A percentile compares a stretch with the other conserved stretches of the same genome.
Evolutionary conservation across 768 basidiomycete genomes (phyloP).

Genomic region (Boletus sensibilis): DNA sequence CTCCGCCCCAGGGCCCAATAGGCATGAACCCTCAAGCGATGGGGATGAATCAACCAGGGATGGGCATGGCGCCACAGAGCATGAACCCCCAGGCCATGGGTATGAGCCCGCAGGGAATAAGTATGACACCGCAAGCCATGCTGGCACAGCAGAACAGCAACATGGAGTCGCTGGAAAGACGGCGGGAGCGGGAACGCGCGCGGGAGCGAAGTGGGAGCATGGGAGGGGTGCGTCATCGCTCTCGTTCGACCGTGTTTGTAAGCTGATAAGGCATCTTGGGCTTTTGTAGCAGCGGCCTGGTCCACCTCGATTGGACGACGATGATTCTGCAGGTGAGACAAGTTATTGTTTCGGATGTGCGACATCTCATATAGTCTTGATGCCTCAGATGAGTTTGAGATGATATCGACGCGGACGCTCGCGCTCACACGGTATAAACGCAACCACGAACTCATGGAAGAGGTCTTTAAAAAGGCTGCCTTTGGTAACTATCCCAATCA

Average conservation of each 20-base stretch:
- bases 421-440: conserved; percentile 71
- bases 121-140: conserved; percentile 54
- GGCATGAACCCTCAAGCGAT: conserved; percentile 26
- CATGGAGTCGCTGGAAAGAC: conserved; percentile 70
- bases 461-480: conserved; percentile 73
- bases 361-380: neutral
- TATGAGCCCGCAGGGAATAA: conserved; percentile 22
- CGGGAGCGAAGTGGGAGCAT: conserved; percentile 46
- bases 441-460: conserved; percentile 84
- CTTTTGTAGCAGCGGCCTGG: conserved; percentile 30
- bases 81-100: conserved; percentile 27
- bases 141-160: conserved; percentile 68
- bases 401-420: conserved; percentile 69
- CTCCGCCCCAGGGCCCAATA: conserved; percentile 31
- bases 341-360: neutral
- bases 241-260: neutral
- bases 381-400: conserved; percentile 59
- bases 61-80: conserved; percentile 26
- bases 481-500: conserved; percentile 40
- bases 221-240: conserved; percentile 35
- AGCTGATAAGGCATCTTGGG: neutral
- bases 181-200: conserved; percentile 57
- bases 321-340: conserved; percentile 62
- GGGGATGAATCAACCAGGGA: conserved; percentile 25
- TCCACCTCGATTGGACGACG: conserved; percentile 45